Evolutionary conservation across 1,284 basidiomycete species (phyloP), one percentile per base, ranked within the genome.

Genomic region (Austroboletus novae-zelandiae): DNA sequence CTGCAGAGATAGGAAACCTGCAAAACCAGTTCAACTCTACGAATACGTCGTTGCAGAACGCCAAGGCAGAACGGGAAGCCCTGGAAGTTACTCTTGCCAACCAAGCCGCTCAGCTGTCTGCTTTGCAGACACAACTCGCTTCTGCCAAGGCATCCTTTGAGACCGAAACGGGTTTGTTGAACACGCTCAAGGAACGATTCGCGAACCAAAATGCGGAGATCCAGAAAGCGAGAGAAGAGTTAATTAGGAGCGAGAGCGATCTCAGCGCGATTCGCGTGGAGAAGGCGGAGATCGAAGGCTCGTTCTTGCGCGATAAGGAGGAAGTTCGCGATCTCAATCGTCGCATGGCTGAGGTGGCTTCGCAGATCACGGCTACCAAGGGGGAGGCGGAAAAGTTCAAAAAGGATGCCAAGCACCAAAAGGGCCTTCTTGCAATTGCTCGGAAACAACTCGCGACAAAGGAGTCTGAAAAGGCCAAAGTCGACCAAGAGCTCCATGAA

Each of bases 371-470:
- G 41, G 68, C 72, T 9, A 68, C 90, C 49, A 94, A 90, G 71
- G 76, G 73, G 9, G 84, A 90, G 57, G 74, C 94, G 39, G 97
- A 98, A 68, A 95, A 92, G 73, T 69, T 84, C 43, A 94, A 86
- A 74, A 98, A 94, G 72, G 94, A 98, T 45, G 91, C 91, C 1
- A 88, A 97, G 65, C 93, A 97, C 67, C 94, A 98, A 71, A 97
- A 94, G 70, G 97, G 96, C 13, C 76, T 97, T 51, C 78, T 95
- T 14, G 94, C 94, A 4, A 97, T 99, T 66, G 89, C 91, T 9
- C 89, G 89, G 75, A 99, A 99, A 72, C 97, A 99, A 72, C 75
- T 99, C 20, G 82, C 80, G 14, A 84, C 89, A 0, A 89, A 91
- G 45, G 95, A 98, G 69, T 74, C 77, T 0, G 89, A 94, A 58